Evolutionary conservation across 2,329 filamentous ascomycete genomes (phyloP), one percentile per base, ranked within the genome.

Genomic region (Cercospora canescens): DNA sequence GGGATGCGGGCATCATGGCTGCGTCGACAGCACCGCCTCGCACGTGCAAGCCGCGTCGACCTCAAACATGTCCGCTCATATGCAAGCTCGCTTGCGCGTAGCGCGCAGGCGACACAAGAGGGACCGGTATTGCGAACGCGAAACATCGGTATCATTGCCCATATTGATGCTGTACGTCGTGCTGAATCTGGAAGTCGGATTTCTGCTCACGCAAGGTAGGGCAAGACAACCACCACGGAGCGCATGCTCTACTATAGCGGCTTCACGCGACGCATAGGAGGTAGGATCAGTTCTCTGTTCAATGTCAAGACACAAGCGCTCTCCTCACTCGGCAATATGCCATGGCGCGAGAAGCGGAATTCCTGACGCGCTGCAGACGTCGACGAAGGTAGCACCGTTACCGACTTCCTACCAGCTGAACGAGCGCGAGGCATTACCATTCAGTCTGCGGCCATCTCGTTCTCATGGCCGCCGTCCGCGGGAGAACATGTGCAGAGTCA

Each of bases 241-340:
- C 93, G 95, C 65, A 98, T 98, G 94, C 90, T 99, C 75, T 98
- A 93, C 77, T 97, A 97, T 76, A 96, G 93, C 77, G 94, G 95
- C 57, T 89, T 94, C 68, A 96, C 94, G 9, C 86, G 92, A 70
- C 86, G 94, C 78, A 88, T 97, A 75, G 95, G 95, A 81, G 84
- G 85, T 87, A 82, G 69, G 73, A 50, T 16, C 8, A 9, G 24
- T 6, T 52, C 41, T 52, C 24, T 28, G 9, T 28, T 52, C 24
- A 18, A 8, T 55, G 14, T 26, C 24, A 39, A 7, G 16, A n/a
- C 16, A 6, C 21, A 45, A 5, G 56, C 4, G 52, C 39, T 11
- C n/a, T 35, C 9, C 12, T 18, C 9, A 11, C 45, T 32, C 2
- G 2, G 18, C 28, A 14, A 30, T 16, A 30, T 39, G 28, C 32